Conservation (phyloP, 495 filamentous ascomycete species). For the Trichoderma parareesei region DNA sequence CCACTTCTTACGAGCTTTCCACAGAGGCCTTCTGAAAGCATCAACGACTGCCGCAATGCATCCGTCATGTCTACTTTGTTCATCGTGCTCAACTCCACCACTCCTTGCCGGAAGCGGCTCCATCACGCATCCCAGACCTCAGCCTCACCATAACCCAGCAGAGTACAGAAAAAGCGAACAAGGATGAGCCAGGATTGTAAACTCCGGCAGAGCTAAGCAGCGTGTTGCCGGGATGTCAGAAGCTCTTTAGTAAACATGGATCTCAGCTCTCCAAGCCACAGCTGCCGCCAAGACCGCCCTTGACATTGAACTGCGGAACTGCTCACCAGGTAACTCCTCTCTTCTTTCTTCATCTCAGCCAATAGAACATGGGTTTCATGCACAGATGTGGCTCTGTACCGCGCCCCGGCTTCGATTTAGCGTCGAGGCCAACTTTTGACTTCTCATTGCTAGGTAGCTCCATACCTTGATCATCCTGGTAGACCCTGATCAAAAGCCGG, state of each 20-base stretch:
- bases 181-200: too few relatives aligned
- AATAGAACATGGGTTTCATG: not conserved
- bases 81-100: not conserved
- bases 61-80: too few relatives aligned
- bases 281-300: not conserved
- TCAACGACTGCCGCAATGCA: too few relatives aligned
- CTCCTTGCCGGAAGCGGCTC: not conserved
- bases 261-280: not conserved
- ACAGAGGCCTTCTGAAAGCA: too few relatives aligned
- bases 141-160: too few relatives aligned
- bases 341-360: not conserved
- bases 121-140: too few relatives aligned
- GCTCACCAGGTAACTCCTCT: not conserved
- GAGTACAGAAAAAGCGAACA: too few relatives aligned
- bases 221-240: not conserved
- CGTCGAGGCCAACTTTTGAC: not conserved
- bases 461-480: too few relatives aligned
- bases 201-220: not conserved
- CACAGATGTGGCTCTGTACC: not conserved
- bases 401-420: not conserved
- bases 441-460: too few relatives aligned
- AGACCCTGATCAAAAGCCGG: not conserved
- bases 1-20: too few relatives aligned
- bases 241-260: not conserved
- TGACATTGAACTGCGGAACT: not conserved